These are phyloP conservation scores for Evernia prunastri DNA, from an alignment of 495 filamentous ascomycete genomes.

Conservation along the genomic window DNA sequence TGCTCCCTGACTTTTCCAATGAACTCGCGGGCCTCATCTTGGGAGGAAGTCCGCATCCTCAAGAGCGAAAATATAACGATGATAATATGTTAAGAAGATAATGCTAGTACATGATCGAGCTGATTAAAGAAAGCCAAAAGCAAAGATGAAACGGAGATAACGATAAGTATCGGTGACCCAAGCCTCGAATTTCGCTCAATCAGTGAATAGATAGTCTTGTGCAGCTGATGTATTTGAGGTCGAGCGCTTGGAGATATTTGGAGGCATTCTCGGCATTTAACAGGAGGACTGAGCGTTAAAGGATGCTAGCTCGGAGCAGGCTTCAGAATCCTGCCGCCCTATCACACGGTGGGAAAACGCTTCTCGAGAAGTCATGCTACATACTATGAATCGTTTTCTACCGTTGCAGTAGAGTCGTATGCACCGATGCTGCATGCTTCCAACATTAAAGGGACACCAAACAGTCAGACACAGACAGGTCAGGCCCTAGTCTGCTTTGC, in stretches of 20 bases:
- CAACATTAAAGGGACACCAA: background rate
- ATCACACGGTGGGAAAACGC: background rate
- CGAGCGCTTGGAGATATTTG: background rate
- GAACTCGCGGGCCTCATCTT: slow-evolving; percentile 2
- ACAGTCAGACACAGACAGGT: background rate
- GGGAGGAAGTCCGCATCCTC: slow-evolving; percentile 1
- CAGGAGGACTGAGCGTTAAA: background rate
- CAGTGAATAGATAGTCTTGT: background rate
- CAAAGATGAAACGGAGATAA: background rate
- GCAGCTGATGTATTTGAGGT: background rate
- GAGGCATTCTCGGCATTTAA: background rate
- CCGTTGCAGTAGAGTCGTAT: background rate
- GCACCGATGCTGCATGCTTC: background rate
- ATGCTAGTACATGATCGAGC: background rate
- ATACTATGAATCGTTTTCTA: background rate
- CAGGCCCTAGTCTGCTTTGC: background rate
- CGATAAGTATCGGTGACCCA: background rate
- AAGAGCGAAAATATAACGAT: background rate
- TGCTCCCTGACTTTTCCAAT: slow-evolving; percentile 2
- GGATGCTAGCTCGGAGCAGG: background rate
- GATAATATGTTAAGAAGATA: background rate
- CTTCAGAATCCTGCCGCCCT: background rate
- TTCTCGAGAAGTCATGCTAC: background rate
- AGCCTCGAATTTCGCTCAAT: background rate
- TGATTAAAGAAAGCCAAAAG: background rate